phyloP scores from a whole-genome alignment of 2,329 filamentous ascomycete genomes.

The Taxawa tesnikishii region DNA sequence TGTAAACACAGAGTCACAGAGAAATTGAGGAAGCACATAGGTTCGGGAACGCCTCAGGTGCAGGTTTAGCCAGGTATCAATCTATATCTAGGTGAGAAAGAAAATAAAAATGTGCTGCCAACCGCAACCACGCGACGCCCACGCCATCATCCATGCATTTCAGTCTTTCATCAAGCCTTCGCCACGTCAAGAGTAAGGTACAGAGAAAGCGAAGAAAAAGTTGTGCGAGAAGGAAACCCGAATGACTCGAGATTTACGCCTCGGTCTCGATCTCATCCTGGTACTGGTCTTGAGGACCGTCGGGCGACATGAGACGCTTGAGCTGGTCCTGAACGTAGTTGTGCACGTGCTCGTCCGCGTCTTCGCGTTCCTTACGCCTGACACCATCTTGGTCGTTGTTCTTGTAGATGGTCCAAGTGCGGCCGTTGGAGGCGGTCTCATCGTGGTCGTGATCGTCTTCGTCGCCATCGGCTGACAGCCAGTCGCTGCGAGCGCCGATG shows the following conservation, averaged over 20 bases:
- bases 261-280: conserved; percentile 52
- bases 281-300: conserved; percentile 36
- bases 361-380: conserved; percentile 21
- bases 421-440: conserved; percentile 12
- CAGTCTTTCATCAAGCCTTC: background rate
- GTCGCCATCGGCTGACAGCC: conserved; percentile 20
- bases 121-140: background rate
- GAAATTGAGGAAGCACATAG: too few species aligned
- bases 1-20: too few species aligned
- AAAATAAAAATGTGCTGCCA: too few species aligned
- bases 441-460: conserved; percentile 12
- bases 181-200: too few species aligned
- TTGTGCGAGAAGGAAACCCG: too few species aligned
- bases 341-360: conserved; percentile 51
- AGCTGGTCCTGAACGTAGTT: conserved; percentile 75
- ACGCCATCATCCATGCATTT: conserved; percentile 1
- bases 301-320: conserved; percentile 53
- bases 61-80: too few species aligned
- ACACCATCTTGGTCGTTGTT: conserved; percentile 34
- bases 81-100: too few species aligned
- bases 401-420: conserved; percentile 38
- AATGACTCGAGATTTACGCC: too few species aligned
- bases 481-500: conserved; percentile 75
- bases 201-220: too few species aligned
- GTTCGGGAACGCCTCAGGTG: too few species aligned